Conservation (phyloP, 768 basidiomycete species). For the Tylopilus cervinicoccineus region DNA sequence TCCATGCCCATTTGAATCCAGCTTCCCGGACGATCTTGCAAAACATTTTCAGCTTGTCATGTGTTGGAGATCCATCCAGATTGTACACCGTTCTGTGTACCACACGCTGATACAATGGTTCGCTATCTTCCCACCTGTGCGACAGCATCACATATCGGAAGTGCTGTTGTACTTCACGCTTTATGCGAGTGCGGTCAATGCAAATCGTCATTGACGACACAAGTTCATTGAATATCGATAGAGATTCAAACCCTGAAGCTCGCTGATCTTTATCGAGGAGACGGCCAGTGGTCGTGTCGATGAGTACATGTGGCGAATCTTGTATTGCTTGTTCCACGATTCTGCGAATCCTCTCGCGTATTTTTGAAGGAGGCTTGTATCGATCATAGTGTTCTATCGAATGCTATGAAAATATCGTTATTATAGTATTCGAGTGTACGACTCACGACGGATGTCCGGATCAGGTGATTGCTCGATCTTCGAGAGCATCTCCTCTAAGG, state of each 20-base stretch:
- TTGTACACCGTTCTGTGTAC: no score
- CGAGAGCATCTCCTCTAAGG: neutral
- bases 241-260: neutral
- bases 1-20: no score
- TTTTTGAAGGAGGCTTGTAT: neutral
- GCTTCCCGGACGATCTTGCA: no score
- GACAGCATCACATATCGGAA: constrained; percentile 5
- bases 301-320: neutral
- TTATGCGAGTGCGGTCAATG: neutral
- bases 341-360: neutral
- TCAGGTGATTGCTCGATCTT: neutral
- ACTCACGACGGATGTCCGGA: neutral
- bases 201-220: neutral
- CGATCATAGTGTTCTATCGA: neutral
- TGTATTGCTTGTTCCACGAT: neutral
- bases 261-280: neutral
- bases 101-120: neutral
- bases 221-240: neutral
- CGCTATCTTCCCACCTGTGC: constrained; percentile 4
- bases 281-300: neutral
- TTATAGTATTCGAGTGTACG: neutral
- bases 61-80: no score
- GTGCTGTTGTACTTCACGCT: neutral
- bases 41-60: no score
- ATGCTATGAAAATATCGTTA: neutral